phyloP scores from a whole-genome alignment of 1,284 basidiomycete species.

The Irpex sp. region DNA sequence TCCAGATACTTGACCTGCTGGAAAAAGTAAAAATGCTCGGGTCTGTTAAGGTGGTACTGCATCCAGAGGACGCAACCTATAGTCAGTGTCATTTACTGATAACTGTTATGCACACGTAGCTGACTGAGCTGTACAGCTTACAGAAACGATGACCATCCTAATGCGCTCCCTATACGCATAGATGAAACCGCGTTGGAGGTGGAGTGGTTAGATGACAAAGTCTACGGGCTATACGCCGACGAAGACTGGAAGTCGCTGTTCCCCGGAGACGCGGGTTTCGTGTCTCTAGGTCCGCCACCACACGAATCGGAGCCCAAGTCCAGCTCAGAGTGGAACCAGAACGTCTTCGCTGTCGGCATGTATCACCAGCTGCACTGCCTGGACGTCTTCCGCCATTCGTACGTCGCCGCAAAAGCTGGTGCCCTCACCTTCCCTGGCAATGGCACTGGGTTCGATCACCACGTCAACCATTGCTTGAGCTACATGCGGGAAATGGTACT shows the following conservation, averaged over 20 bases:
- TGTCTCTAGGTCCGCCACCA: background rate
- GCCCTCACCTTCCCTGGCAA: background rate
- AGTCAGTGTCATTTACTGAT: background rate
- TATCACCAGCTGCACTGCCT: constrained; percentile 25
- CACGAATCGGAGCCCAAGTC: background rate
- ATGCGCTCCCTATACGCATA: background rate
- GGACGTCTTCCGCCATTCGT: constrained; percentile 16
- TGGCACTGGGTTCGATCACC: constrained; percentile 3
- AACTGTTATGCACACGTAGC: background rate
- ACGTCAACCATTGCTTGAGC: constrained; percentile 12
- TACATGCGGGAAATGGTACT: constrained; percentile 13
- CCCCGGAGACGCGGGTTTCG: constrained; percentile 5
- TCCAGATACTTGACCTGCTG: background rate
- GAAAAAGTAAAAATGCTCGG: background rate
- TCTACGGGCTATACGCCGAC: constrained; percentile 1
- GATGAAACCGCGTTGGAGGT: background rate
- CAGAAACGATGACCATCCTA: background rate
- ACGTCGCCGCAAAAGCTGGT: background rate
- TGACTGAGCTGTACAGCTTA: background rate
- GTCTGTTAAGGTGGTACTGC: background rate
- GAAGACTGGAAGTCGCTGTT: constrained; percentile 3
- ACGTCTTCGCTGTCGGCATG: constrained; percentile 21
- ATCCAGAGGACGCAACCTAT: background rate
- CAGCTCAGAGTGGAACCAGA: constrained; percentile 2
- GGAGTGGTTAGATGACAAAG: background rate